These are phyloP conservation scores for Pseudopediastrum boryanum DNA, from an alignment of 139 green algal species.

Conservation along the genomic window DNA sequence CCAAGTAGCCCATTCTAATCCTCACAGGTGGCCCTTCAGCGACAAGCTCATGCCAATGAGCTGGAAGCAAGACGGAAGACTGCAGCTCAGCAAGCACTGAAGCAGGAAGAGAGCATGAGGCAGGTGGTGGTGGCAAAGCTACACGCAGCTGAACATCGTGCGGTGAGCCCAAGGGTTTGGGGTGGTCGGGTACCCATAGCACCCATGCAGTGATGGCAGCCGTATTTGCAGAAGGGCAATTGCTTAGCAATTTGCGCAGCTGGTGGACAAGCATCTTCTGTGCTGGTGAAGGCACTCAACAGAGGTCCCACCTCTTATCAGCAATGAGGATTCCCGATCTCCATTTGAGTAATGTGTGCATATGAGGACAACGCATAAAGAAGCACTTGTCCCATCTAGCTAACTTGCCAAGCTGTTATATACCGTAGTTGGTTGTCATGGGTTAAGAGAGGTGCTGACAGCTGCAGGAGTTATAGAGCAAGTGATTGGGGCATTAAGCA, in stretches of 20 bases:
- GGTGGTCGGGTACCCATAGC: background rate
- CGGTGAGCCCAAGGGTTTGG: conserved; percentile 13
- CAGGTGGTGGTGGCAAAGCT: conserved; percentile 21
- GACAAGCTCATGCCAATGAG: background rate
- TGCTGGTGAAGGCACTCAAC: no score
- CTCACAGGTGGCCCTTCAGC: no score
- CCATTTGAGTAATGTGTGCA: background rate
- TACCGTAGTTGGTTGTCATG: background rate
- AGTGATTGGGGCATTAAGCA: no score
- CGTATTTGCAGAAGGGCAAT: background rate
- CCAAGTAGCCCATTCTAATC: no score
- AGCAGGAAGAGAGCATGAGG: conserved; percentile 28
- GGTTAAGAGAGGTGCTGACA: background rate
- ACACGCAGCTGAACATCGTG: conserved; percentile 4
- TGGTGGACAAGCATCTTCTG: background rate
- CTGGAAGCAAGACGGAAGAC: conserved; percentile 19
- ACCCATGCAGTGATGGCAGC: background rate
- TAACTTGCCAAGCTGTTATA: background rate
- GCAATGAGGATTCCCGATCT: background rate
- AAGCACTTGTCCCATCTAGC: background rate
- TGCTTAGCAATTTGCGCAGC: background rate
- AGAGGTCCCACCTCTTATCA: background rate
- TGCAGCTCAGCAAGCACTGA: conserved; percentile 17
- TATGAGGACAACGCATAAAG: background rate
- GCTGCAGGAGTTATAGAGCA: no score